These are phyloP conservation scores for Apiotrichum mycotoxinovorans DNA, from an alignment of 1,284 basidiomycete species.

Conservation along the genomic window DNA sequence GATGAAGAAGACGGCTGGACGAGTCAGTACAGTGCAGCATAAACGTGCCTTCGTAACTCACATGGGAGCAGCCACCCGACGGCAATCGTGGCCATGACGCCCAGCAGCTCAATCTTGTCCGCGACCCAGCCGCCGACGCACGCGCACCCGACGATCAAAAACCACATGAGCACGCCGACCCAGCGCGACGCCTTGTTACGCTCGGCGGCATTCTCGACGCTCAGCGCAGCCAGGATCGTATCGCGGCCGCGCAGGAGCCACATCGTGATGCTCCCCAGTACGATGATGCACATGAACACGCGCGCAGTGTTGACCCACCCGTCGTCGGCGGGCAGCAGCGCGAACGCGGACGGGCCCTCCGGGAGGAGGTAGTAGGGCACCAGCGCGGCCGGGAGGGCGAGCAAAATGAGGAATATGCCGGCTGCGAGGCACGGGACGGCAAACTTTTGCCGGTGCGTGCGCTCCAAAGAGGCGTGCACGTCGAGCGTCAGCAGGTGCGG, in stretches of 20 bases:
- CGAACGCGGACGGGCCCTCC: constrained; percentile 33
- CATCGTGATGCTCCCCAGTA: constrained; percentile 36
- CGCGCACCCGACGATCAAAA: constrained; percentile 32
- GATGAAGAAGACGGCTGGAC: constrained; percentile 50
- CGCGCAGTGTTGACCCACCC: constrained; percentile 48
- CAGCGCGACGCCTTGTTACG: constrained; percentile 39
- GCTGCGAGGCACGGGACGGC: constrained; percentile 42
- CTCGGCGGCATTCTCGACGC: constrained; percentile 39
- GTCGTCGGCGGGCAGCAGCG: constrained; percentile 37
- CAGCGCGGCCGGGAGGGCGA: constrained; percentile 47
- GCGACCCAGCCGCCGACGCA: constrained; percentile 41
- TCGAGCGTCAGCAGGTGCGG: constrained; percentile 49
- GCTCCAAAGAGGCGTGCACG: constrained; percentile 41
- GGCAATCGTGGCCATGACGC: constrained; percentile 41
- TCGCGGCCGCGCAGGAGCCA: constrained; percentile 48
- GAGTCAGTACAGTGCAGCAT: not conserved
- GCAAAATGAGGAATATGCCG: constrained; percentile 33
- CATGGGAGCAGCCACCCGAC: constrained; percentile 50
- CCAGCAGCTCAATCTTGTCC: constrained; percentile 45
- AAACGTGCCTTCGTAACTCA: constrained; percentile 19
- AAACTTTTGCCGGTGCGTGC: constrained; percentile 39
- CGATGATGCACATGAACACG: constrained; percentile 37
- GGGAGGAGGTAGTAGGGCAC: constrained; percentile 50
- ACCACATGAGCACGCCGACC: constrained; percentile 45
- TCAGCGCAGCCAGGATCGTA: constrained; percentile 36